These are phyloP conservation scores for Cadophora gregata DNA, from an alignment of 2,329 filamentous ascomycete species.

Conservation along the genomic window DNA sequence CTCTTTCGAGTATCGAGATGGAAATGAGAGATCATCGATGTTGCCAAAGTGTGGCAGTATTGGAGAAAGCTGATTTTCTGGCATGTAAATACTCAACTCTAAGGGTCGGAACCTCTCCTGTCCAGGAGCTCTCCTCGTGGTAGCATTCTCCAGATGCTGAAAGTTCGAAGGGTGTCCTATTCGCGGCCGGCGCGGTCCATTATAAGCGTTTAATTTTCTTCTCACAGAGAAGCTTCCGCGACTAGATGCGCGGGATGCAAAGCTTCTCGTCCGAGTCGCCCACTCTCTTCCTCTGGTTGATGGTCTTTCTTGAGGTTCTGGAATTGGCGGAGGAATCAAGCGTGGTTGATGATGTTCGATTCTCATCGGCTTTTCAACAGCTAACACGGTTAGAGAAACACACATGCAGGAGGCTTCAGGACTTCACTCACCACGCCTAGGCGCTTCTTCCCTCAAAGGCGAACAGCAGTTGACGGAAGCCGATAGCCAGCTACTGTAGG, in stretches of 20 bases:
- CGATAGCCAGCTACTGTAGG: conserved; percentile 40
- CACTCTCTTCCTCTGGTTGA: conserved; percentile 41
- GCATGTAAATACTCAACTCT: conserved; percentile 60
- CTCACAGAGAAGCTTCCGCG: conserved; percentile 53
- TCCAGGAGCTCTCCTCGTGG: conserved; percentile 33
- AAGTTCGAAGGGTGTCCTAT: conserved; percentile 67
- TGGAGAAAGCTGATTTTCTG: conserved; percentile 58
- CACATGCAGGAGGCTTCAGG: conserved; percentile 22
- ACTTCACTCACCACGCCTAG: conserved; percentile 37
- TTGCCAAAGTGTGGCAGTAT: conserved; percentile 58
- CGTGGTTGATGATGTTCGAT: conserved; percentile 49
- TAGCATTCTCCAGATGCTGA: conserved; percentile 58
- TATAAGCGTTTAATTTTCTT: conserved; percentile 50
- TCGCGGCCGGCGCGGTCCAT: conserved; percentile 56
- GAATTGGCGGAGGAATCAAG: conserved; percentile 45
- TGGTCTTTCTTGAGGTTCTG: conserved; percentile 39
- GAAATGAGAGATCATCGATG: conserved; percentile 30
- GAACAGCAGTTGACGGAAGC: conserved; percentile 41
- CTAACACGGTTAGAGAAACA: conserved; percentile 36
- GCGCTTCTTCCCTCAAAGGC: conserved; percentile 31
- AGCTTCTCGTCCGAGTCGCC: conserved; percentile 46
- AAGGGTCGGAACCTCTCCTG: conserved; percentile 55
- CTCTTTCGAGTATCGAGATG: conserved; percentile 22
- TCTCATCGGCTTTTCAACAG: conserved; percentile 45
- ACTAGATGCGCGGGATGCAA: conserved; percentile 50